Evolutionary conservation across 73 alveolate species (phyloP), one percentile per base, ranked within the genome.

Genomic region (Paramecium bursaria): DNA sequence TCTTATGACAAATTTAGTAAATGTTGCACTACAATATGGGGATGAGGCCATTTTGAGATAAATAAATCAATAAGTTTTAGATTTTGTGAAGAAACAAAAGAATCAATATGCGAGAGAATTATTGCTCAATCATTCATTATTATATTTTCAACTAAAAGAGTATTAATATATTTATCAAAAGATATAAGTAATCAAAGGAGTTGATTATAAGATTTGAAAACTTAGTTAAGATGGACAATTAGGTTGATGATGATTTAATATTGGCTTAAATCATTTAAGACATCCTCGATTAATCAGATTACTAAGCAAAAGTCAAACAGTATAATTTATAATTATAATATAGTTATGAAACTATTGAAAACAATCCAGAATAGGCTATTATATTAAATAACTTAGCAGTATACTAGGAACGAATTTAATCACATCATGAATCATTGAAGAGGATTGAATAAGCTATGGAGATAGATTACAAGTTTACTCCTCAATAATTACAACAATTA

Each of bases 381-480:
- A 1, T 67, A 15, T 27, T 67, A 2, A 67, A 67, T 67, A 67
- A 67, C 21, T 67, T 67, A 13, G 82, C 55, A 21, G 53, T 33
- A 0, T 67, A 30, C 44, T 42, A 67, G 27, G 82, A 67, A 14
- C 22, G 17, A 17, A 17, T 21, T 6, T 25, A 79, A 48, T 48
- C 53, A 54, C 76, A 79, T 42, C 85, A 73, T 54, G 89, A 79
- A 22, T 52, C 89, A 39, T 44, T 79, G 11, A 79, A 79, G 73
- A 44, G 53, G 14, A 57, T 79, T 21, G 89, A 79, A 53, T 80
- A 79, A 54, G 89, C 89, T 14, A 48, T 79, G 3, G n/a, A 47
- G 13, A 49, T 47, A 48, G 48, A 79, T 53, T 79, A 39, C 73
- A 79, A 79, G 73, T 79, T 53, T 31, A 79, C 89, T 21, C 77